These are phyloP conservation scores for Persicaria tinctoria DNA, from an alignment of 148 eudicot genomes.

Conservation along the genomic window DNA sequence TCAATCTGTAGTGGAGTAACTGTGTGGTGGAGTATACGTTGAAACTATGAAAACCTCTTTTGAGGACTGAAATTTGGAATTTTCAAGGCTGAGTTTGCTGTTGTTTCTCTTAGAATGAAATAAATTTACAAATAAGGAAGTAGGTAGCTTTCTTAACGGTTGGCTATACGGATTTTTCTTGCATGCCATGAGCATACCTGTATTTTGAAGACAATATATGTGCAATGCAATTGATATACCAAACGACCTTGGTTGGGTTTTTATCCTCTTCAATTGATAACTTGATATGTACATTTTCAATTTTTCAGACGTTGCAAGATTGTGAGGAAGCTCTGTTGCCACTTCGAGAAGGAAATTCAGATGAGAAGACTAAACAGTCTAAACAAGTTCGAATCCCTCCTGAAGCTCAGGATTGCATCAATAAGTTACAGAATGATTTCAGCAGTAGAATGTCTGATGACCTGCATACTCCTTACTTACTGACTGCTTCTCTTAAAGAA, in stretches of 20 bases:
- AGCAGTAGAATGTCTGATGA: conserved; percentile 61
- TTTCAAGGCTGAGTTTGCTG: not conserved
- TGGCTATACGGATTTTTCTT: not conserved
- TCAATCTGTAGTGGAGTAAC: not conserved
- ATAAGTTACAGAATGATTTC: conserved; percentile 43
- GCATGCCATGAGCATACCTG: not conserved
- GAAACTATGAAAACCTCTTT: not conserved
- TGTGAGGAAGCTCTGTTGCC: conserved; percentile 41
- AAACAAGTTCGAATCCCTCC: conserved; percentile 27
- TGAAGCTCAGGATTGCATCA: conserved; percentile 45
- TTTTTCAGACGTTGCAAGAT: conserved; percentile 63
- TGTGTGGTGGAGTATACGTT: not conserved
- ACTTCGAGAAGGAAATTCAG: conserved; percentile 26
- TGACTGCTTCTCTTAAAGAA: conserved; percentile 58
- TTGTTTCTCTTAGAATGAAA: not conserved
- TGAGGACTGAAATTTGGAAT: not conserved
- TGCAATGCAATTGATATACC: not conserved
- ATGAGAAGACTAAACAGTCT: conserved; percentile 20
- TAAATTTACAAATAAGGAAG: not conserved
- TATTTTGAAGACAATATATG: not conserved
- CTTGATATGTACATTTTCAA: conserved; percentile 21
- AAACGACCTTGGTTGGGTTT: not conserved
- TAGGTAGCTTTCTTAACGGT: not conserved
- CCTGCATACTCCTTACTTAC: conserved; percentile 57
- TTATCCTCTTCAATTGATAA: not conserved